Evolutionary conservation across 495 filamentous ascomycete genomes (phyloP), one percentile per base, ranked within the genome.

Genomic region (Penicillium cinerascens): DNA sequence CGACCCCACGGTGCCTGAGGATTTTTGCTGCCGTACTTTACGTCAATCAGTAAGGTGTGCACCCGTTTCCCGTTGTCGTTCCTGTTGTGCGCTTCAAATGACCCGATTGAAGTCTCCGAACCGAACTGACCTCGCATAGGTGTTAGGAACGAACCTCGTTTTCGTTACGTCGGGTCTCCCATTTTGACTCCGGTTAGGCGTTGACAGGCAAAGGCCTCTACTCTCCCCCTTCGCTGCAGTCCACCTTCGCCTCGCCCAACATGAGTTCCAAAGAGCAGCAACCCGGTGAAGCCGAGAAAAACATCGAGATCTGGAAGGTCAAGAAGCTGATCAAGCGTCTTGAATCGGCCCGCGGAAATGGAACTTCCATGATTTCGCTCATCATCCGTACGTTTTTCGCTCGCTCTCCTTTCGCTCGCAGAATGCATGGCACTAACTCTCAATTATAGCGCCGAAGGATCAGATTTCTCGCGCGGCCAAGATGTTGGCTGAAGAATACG

Each of bases 401-500:
- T 18, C 22, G 18, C n/a, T 13, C n/a, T 23, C 15, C 1, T 15
- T 21, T 16, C 37, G 8, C 15, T 38, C 25, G 36, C 16, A 6
- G 1, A 10, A 21, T 16, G 0, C n/a, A 22, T 15, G n/a, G 27
- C 43, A 44, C 59, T 71, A 56, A 69, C 47, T 35, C 8, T 46
- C 15, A 33, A 27, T 48, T 47, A 18, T 25, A 95, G 89, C 93
- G 42, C 93, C 93, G 45, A 98, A 97, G 83, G 93, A 97, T 73
- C 93, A 98, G 73, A 82, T 98, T 44, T 97, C 95, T 11, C 84
- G 93, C 53, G 89, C 90, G 35, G 90, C 95, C 37, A 96, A 96
- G 81, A 98, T 98, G 93, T 86, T 98, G 83, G 93, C 93, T 74
- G 93, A 98, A 96, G 92, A 97, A 87, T 97, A 92, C 67, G 91